phyloP scores from a whole-genome alignment of 306 rosid genomes.

The Malus sylvestris region DNA sequence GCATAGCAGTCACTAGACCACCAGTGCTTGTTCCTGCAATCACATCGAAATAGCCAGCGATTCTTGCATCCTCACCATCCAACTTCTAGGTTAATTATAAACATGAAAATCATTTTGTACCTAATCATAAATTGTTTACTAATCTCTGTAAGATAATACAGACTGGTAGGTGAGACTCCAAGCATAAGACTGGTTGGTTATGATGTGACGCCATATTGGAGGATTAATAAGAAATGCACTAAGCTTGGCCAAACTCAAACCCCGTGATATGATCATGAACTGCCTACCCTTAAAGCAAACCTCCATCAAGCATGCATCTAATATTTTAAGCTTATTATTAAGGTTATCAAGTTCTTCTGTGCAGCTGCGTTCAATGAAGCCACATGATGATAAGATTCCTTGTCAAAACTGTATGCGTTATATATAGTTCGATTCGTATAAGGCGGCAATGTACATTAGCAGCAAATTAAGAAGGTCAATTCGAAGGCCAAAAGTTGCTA shows the following conservation, averaged over 20 bases:
- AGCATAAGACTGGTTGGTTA: background rate
- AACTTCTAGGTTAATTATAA: background rate
- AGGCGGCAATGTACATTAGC: background rate
- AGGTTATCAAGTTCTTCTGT: background rate
- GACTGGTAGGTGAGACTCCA: conserved; percentile 1
- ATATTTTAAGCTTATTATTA: background rate
- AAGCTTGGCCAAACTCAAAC: background rate
- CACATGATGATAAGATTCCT: background rate
- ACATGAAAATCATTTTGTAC: background rate
- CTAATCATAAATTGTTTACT: background rate
- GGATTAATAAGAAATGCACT: background rate
- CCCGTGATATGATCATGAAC: background rate
- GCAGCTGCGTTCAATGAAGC: background rate
- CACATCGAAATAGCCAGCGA: no score
- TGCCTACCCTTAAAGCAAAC: background rate
- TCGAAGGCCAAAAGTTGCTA: background rate
- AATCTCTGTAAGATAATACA: background rate
- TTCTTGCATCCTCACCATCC: no score
- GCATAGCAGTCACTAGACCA: conserved; percentile 45
- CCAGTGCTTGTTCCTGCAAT: conserved; percentile 20
- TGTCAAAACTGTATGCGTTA: background rate
- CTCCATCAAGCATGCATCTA: background rate
- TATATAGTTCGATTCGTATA: background rate
- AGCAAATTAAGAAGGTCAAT: background rate
- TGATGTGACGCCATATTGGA: background rate